Evolutionary conservation across 192 early-diverging fungal genomes (phyloP), one percentile per base, ranked within the genome.

Genomic region (Obelidium mucronatum): DNA sequence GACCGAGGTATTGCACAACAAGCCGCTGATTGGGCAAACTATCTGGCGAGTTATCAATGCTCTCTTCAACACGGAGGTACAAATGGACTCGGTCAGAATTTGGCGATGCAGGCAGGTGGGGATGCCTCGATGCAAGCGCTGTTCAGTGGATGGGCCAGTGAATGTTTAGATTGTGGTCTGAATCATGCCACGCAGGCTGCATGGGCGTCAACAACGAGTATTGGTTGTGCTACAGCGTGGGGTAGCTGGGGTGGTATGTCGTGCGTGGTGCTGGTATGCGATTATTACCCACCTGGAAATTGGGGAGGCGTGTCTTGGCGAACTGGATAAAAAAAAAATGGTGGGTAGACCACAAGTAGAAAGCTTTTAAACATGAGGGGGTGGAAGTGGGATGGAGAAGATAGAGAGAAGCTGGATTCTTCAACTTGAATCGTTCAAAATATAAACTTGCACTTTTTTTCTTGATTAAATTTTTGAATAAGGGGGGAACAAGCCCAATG

Each of bases 181-280:
- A 77, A 77, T 40, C 76, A 77, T 54, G 65, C 66, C 1, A 69
- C 76, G 11, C 76, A 77, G 67, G 56, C 59, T 37, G 34, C 62
- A 31, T 77, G 76, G 76, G 67, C 63, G 5, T 30, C 76, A 3
- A 70, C 67, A 19, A 60, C 66, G 3, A 3, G 22, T 24, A 61
- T 77, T 69, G 76, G 76, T 5, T 77, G 76, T 61, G 76, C 54
- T 13, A 40, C 24, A 11, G 76, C 67, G 1, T 58, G 24, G 30
- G 69, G 69, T 8, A 53, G 24, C 48, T 13, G 51, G 31, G 5
- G n/a, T 33, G 40, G 42, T n/a, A 11, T 3, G 3, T 15, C 13
- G 37, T 74, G 72, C 33, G 42, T 28, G 30, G 59, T 74, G 1
- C 60, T 74, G 2, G 60, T 63, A 28, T 74, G 72, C 42, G 72